A percentile compares a stretch with the other conserved stretches of the same genome.
These are phyloP conservation scores for Suillus tomentosus DNA, from an alignment of 768 basidiomycete species.

Conservation along the genomic window DNA sequence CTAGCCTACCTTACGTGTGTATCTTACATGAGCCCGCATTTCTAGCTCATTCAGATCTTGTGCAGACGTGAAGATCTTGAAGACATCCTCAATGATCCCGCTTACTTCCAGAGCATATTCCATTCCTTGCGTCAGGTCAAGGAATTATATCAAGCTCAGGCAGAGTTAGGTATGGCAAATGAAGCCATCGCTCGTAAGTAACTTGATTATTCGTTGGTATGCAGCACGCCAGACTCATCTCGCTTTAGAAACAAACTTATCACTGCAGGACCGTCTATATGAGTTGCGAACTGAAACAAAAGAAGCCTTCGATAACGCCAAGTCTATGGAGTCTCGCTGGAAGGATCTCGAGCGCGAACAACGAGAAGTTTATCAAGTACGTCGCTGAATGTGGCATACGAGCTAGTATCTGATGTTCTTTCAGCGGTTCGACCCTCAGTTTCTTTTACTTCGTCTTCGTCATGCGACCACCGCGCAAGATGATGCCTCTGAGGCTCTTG, in stretches of 20 bases:
- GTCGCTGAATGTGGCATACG: constrained; percentile 16
- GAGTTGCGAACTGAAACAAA: constrained; percentile 79
- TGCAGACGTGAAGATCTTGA: constrained; percentile 88
- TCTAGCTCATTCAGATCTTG: constrained; percentile 16
- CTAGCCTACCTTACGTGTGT: constrained; percentile 71
- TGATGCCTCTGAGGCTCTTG: constrained; percentile 82
- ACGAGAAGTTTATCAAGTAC: constrained; percentile 83
- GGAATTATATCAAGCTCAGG: constrained; percentile 71
- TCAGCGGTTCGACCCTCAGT: constrained; percentile 84
- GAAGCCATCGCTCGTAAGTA: constrained; percentile 82
- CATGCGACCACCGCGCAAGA: constrained; percentile 92
- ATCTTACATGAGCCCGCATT: constrained; percentile 7
- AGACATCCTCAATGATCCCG: constrained; percentile 78
- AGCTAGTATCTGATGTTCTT: constrained; percentile 15
- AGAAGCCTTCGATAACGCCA: constrained; percentile 86
- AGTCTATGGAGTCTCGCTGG: constrained; percentile 79
- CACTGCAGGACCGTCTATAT: constrained; percentile 75
- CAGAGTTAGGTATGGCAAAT: constrained; percentile 81
- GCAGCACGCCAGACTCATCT: constrained; percentile 13
- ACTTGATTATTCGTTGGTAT: constrained; percentile 14
- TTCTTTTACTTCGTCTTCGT: constrained; percentile 82
- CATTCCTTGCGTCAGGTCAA: constrained; percentile 78
- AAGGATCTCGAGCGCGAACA: constrained; percentile 88
- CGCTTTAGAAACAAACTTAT: constrained; percentile 67
- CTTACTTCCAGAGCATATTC: constrained; percentile 86